Base-by-base conservation (phyloP, 2,329 filamentous ascomycete genomes). In the Apiospora marii region DNA sequence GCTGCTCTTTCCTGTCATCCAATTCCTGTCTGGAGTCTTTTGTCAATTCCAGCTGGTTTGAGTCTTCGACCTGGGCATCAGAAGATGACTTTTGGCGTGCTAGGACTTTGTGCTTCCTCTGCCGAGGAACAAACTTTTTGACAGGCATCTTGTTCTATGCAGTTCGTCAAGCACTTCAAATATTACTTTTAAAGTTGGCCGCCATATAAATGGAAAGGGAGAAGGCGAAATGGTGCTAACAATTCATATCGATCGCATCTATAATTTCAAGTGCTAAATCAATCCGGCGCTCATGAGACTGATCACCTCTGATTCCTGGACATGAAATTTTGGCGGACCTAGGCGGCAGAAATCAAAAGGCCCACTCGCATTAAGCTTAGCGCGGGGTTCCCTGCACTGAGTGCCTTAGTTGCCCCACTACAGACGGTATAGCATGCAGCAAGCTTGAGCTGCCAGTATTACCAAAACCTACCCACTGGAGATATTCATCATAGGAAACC, bases 61-160 rank as follows among this genome's bases (percentile, higher is more conserved):
- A 85, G 76, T 93, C 85, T 51, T 70, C 48, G 34, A 49, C 34
- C 68, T 51, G 78, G 72, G 80, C 81, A 74, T 86, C 82, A 76
- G 84, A 82, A 30, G 78, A 80, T 43, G 78, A 81, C 74, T 84
- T 83, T 73, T 87, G 82, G 67, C 83, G 90, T 43, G 92, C 92
- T 27, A 93, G 85, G 49, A 90, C 91, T 78, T 90, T 92, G 81
- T 92, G 91, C 83, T 93, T 93, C 73, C 91, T 86, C 83, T 92
- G 89, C 37, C 91, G 86, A 49, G 91, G 89, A 1, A 92, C 88
- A 75, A 91, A 92, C 78, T 88, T 83, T 77, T 88, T 85, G 5
- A 83, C 83, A 87, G 58, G 58, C 58, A 64, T 64, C 41, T 89
- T 89, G 22, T 77, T 81, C 72, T 43, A 70, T 73, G 43, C 27